A percentile compares a stretch with the other conserved stretches of the same genome.
These are phyloP conservation scores for Microcera coccophila DNA, from an alignment of 2,329 filamentous ascomycete species.

Conservation along the genomic window DNA sequence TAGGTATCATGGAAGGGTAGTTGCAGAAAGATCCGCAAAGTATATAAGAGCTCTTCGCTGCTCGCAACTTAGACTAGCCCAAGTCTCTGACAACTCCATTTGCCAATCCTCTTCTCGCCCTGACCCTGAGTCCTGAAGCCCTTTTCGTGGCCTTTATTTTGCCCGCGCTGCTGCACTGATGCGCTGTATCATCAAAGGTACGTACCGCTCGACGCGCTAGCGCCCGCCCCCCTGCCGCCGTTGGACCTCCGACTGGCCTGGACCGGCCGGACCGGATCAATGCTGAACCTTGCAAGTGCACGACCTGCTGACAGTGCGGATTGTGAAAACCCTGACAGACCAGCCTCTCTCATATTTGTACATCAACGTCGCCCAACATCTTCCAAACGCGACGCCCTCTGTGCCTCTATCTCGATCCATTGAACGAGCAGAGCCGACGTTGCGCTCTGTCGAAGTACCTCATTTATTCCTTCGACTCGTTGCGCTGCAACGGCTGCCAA, in stretches of 20 bases:
- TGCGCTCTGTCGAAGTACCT: conserved; percentile 4
- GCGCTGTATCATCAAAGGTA: not conserved
- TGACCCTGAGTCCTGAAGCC: no score
- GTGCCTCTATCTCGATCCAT: conserved; percentile 7
- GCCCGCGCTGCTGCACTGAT: no score
- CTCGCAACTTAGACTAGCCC: no score
- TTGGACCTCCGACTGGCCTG: conserved; percentile 27
- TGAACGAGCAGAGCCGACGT: conserved; percentile 6
- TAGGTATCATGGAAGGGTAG: no score
- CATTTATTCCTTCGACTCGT: not conserved
- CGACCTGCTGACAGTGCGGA: conserved; percentile 39
- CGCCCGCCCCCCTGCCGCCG: conserved; percentile 15
- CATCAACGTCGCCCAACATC: conserved; percentile 21
- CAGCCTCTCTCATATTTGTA: conserved; percentile 30
- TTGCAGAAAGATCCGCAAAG: no score
- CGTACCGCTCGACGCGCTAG: conserved; percentile 6
- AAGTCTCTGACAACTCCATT: no score
- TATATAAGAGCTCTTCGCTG: no score
- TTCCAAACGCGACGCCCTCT: conserved; percentile 18
- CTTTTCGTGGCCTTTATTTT: no score
- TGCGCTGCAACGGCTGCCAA: conserved; percentile 20
- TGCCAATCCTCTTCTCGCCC: no score
- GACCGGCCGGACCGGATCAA: conserved; percentile 35
- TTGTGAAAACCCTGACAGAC: conserved; percentile 41
- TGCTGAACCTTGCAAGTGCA: conserved; percentile 37